phyloP scores from a whole-genome alignment of 2,329 filamentous ascomycete genomes.

The Colletotrichum graminicola region DNA sequence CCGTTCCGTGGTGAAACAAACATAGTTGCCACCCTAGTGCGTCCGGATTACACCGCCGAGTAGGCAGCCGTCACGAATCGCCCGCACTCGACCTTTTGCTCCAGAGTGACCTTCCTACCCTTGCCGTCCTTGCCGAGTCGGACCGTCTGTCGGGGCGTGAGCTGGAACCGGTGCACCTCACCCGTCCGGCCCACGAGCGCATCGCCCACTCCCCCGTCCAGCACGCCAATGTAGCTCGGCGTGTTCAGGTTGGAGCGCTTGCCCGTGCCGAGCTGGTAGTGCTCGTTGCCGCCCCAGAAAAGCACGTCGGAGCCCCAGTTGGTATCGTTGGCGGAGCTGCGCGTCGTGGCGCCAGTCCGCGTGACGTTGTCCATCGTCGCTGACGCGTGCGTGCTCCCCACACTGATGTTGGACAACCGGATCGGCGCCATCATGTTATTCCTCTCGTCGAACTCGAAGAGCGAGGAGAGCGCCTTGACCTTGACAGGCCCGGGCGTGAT shows the following conservation, averaged over 20 bases:
- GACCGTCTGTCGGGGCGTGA: constrained; percentile 81
- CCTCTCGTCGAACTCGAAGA: constrained; percentile 89
- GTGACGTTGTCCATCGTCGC: constrained; percentile 88
- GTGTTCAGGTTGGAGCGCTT: constrained; percentile 83
- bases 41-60: constrained; percentile 64
- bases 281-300: constrained; percentile 96
- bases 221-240: constrained; percentile 82
- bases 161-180: constrained; percentile 81
- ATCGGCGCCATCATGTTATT: constrained; percentile 79
- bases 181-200: constrained; percentile 68
- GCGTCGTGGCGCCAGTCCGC: constrained; percentile 67
- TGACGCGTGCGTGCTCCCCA: constrained; percentile 84
- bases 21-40: constrained; percentile 10
- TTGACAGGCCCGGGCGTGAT: constrained; percentile 82
- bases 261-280: constrained; percentile 92
- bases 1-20: constrained; percentile 24
- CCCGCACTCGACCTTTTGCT: constrained; percentile 91
- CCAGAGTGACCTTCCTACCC: constrained; percentile 79
- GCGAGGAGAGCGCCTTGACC: constrained; percentile 83
- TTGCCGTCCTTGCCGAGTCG: constrained; percentile 69
- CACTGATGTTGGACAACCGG: constrained; percentile 77
- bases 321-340: constrained; percentile 73
- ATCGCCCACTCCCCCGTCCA: constrained; percentile 73
- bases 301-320: constrained; percentile 92
- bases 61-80: constrained; percentile 86